Conservation (phyloP, 2,329 filamentous ascomycete genomes). For the Aspergillus piperis region DNA sequence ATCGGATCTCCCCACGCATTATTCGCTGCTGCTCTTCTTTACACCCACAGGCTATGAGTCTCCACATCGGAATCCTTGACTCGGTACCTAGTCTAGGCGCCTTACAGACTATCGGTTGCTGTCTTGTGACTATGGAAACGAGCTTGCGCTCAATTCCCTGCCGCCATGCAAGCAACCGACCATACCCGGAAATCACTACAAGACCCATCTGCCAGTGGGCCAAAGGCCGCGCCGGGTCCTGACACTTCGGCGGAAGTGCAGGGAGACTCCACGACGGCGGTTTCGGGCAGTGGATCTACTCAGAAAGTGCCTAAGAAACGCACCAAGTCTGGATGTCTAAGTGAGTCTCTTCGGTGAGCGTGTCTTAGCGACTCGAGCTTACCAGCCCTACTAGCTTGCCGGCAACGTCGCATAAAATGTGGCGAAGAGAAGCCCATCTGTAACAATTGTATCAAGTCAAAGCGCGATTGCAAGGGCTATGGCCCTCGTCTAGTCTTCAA, state of each 20-base stretch:
- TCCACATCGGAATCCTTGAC: neutral
- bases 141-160: neutral
- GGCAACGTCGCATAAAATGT: conserved; percentile 94
- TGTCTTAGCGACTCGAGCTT: conserved; percentile 7
- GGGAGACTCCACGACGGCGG: conserved; percentile 16
- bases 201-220: conserved; percentile 4
- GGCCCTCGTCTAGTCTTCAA: conserved; percentile 46
- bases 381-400: conserved; percentile 66
- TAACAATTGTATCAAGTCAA: conserved; percentile 51
- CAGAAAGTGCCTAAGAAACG: conserved; percentile 59
- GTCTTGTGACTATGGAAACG: conserved; percentile 19
- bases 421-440: conserved; percentile 69
- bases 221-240: conserved; percentile 6
- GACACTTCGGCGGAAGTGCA: conserved; percentile 3
- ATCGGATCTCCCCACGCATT: neutral
- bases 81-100: neutral
- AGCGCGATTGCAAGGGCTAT: conserved; percentile 48
- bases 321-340: conserved; percentile 91
- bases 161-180: conserved; percentile 18
- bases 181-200: conserved; percentile 6
- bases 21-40: neutral
- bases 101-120: neutral
- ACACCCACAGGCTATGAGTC: neutral
- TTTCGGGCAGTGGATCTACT: conserved; percentile 20
- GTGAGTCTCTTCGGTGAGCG: conserved; percentile 53